Percentiles rank a stretch among this genome's conserved stretches.
Conservation (phyloP, 2,329 filamentous ascomycete species). For the Nigrospora sphaerica region DNA sequence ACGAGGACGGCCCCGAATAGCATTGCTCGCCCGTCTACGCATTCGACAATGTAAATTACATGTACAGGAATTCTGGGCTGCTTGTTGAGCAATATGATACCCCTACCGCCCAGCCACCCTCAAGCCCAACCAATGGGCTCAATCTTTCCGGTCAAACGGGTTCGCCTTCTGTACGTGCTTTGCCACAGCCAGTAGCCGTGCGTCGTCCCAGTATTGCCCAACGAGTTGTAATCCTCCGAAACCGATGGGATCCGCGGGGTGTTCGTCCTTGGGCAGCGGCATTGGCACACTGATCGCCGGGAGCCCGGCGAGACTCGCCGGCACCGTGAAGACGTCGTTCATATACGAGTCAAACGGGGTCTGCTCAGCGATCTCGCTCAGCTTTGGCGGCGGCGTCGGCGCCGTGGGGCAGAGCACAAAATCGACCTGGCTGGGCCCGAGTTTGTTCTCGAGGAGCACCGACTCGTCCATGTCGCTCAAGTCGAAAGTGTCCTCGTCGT, state of each 20-base stretch:
- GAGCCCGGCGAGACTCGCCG: constrained; percentile 84
- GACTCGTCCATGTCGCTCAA: constrained; percentile 52
- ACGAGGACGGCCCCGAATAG: neutral
- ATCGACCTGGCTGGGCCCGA: constrained; percentile 63
- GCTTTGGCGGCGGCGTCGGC: constrained; percentile 62
- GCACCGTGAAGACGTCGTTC: constrained; percentile 94
- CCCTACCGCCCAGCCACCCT: neutral
- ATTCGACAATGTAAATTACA: neutral
- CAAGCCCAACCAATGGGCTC: too few relatives aligned
- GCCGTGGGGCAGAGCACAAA: constrained; percentile 84
- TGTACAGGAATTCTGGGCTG: neutral
- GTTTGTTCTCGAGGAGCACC: constrained; percentile 45
- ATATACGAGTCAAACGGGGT: constrained; percentile 70
- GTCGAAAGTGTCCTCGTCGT: constrained; percentile 44
- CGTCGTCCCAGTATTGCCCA: constrained; percentile 75
- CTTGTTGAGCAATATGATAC: constrained; percentile 1
- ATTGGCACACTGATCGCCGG: constrained; percentile 82
- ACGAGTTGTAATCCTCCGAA: constrained; percentile 65
- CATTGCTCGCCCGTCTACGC: neutral
- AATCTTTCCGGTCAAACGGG: too few relatives aligned
- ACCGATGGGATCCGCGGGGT: constrained; percentile 26
- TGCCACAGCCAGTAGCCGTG: constrained; percentile 53
- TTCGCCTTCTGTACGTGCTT: constrained; percentile 11
- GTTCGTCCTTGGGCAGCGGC: constrained; percentile 24
- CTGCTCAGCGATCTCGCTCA: constrained; percentile 50